Base-by-base conservation (phyloP, 352 stramenopile species). In the Phytophthora syringae region DNA sequence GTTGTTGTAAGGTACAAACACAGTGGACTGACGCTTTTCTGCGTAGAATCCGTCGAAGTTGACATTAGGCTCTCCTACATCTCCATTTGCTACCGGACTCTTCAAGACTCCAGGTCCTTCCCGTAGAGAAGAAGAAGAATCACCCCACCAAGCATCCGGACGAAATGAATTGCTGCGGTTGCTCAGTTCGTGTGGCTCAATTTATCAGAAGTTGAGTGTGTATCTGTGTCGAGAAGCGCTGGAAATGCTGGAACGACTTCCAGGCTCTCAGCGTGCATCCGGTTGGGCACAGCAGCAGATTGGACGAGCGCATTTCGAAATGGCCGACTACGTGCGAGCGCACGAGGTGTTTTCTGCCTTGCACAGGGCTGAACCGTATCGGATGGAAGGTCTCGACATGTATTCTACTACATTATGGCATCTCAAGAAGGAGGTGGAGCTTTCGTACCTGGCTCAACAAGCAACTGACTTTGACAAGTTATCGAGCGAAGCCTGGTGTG, bases 391-490 rank as follows among this genome's bases (percentile, higher is more conserved):
- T 21, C 70, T 99, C 13, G 97, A 98, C 50, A 60, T 99, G 45
- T 95, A 98, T 55, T 98, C 92, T 15, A 99, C 97, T 5, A 95
- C 95, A 7, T 78, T 99, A 22, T 99, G 97, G 95, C 97, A 99
- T 72, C 67, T 99, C 20, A 99, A 99, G 77, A 96, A 98, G 53
- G 96, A 99, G 74, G 96, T 99, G 16, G 96, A 99, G 63, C 71
- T 99, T 20, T 98, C 92, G n/a, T 97, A 98, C 70, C 65, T 99
- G 54, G 96, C 97, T 3, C 96, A 99, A 64, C 82, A 97, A 67
- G 90, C 89, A 30, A 95, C 86, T 3, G 93, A 98, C 28, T 97
- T 98, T 39, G 96, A 99, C 81, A 92, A 94, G 37, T 72, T 96
- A 48, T 94, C 90, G 18, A 90, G 95, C 5, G 93, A 99, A 63